Conservation (phyloP, 768 basidiomycete species). For the Lactarius tabidus region DNA sequence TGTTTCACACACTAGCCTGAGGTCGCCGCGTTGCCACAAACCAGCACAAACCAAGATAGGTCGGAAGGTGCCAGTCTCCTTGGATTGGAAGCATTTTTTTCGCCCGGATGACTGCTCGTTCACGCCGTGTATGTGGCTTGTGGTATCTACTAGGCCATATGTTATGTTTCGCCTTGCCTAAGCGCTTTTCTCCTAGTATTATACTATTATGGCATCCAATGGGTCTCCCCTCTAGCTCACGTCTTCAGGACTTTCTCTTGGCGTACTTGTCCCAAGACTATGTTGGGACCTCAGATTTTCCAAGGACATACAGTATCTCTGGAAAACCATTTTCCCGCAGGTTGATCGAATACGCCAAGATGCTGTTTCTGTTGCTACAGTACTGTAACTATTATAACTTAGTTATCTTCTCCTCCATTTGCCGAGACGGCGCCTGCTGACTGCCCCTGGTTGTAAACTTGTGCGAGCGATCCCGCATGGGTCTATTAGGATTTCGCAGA, state of each 20-base stretch:
- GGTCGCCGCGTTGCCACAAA: too few species aligned
- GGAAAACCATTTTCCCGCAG: slow-evolving; percentile 11
- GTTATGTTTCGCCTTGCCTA: neutral
- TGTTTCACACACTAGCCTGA: neutral
- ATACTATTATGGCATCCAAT: neutral
- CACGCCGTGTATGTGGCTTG: neutral
- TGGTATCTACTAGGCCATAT: neutral
- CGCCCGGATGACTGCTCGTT: neutral
- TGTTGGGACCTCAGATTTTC: slow-evolving; percentile 15
- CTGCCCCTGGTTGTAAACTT: neutral
- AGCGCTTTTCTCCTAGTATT: too few species aligned
- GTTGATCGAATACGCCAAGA: neutral
- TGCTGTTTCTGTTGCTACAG: too few species aligned
- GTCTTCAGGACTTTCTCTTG: neutral
- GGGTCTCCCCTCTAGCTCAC: neutral
- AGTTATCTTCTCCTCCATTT: neutral
- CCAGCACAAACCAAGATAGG: neutral
- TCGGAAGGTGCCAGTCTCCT: neutral
- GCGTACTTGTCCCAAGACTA: slow-evolving; percentile 2
- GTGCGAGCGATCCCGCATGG: neutral
- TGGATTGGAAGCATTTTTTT: neutral
- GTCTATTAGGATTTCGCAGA: neutral
- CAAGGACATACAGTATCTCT: slow-evolving; percentile 7
- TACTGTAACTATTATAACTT: neutral
- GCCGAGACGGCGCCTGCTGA: neutral